phyloP scores from a whole-genome alignment of 2,329 filamentous ascomycete genomes.

The Lecanicillium sp. region DNA sequence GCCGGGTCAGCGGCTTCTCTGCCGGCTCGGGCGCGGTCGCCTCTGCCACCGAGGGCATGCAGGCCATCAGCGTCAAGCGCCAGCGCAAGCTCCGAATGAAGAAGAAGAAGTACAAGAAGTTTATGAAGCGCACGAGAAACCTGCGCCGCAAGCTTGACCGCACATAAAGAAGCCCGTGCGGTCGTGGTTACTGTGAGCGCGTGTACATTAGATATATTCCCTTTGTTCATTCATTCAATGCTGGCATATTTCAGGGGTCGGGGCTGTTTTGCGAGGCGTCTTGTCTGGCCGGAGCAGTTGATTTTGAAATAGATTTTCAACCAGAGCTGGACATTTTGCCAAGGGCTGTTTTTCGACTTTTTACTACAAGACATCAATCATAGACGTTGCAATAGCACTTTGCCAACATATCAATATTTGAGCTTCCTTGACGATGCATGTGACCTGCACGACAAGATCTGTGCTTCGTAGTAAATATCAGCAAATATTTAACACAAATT shows the following conservation, averaged over 20 bases:
- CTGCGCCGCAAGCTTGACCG: conserved; percentile 78
- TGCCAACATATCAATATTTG: conserved; percentile 11
- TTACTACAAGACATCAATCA: conserved; percentile 5
- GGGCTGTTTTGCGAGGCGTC: conserved; percentile 3
- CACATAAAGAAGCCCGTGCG: conserved; percentile 33
- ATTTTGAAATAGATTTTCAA: neutral
- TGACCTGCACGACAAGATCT: too few species aligned
- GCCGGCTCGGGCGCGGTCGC: too few species aligned
- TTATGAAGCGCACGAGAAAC: conserved; percentile 87
- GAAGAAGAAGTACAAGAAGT: conserved; percentile 99
- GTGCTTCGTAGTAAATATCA: too few species aligned
- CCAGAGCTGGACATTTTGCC: neutral
- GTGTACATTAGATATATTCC: conserved; percentile 13
- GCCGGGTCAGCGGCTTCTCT: conserved; percentile 26
- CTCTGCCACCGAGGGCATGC: conserved; percentile 55
- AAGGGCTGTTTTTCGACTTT: conserved; percentile 9
- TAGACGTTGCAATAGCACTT: conserved; percentile 11
- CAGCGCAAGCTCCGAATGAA: conserved; percentile 98
- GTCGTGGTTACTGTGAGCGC: neutral
- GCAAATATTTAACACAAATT: too few species aligned
- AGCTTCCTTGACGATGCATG: too few species aligned
- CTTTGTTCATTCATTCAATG: conserved; percentile 7
- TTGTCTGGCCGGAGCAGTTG: neutral
- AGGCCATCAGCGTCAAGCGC: conserved; percentile 83
- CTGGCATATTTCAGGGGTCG: conserved; percentile 5